Evolutionary conservation across 345 rosid genomes (phyloP).

Genomic region (Linum usitatissimum): DNA sequence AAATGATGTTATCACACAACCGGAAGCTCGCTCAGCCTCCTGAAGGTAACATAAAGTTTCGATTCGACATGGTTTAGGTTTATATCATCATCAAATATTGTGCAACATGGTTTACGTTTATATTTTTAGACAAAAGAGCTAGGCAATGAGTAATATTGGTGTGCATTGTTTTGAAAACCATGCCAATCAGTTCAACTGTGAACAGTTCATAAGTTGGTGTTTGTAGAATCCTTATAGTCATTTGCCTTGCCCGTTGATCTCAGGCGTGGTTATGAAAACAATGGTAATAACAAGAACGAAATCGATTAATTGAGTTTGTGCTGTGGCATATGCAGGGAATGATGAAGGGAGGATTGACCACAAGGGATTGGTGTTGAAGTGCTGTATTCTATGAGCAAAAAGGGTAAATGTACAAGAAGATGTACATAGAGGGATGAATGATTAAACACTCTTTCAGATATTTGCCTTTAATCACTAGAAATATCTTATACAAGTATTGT

Average conservation of each 20-base stretch:
- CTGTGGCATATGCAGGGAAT: slow-evolving; percentile 43
- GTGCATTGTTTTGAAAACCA: neutral
- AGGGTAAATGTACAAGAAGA: neutral
- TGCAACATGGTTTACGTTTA: neutral
- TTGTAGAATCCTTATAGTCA: neutral
- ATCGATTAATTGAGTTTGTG: neutral
- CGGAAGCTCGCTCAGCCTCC: slow-evolving; percentile 75
- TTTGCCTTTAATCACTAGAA: neutral
- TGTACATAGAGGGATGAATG: neutral
- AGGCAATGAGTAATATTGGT: neutral
- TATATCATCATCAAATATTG: neutral
- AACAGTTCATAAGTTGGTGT: neutral
- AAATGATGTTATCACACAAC: slow-evolving; percentile 67
- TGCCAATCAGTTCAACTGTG: neutral
- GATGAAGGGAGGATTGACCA: slow-evolving; percentile 81
- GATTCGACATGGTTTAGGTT: neutral
- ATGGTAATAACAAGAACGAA: neutral
- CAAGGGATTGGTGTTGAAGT: slow-evolving; percentile 62
- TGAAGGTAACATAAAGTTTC: slow-evolving; percentile 36
- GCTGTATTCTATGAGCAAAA: slow-evolving; percentile 52
- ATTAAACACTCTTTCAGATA: neutral
- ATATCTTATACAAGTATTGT: no score
- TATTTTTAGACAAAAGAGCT: neutral
- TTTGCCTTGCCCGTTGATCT: no score
- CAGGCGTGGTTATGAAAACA: no score